Evolutionary conservation across 495 filamentous ascomycete species (phyloP).

Genomic region (Penicillium chermesinum): DNA sequence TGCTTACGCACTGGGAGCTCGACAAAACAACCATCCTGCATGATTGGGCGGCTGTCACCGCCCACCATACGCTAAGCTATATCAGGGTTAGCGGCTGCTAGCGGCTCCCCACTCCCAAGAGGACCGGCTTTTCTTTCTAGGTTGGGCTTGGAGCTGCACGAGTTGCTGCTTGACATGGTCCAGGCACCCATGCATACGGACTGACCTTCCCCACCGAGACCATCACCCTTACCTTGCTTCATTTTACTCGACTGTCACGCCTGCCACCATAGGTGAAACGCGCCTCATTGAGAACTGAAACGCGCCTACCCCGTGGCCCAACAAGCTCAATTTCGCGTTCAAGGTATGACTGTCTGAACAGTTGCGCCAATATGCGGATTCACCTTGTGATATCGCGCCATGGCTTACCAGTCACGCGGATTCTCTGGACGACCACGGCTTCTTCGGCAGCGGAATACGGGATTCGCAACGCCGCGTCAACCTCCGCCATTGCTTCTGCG

Average conservation of each 20-base stretch:
- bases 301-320: background rate
- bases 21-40: no score
- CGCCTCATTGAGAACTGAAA: slow-evolving; percentile 1
- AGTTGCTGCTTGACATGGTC: background rate
- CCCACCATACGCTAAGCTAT: no score
- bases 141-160: slow-evolving; percentile 17
- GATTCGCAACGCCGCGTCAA: slow-evolving; percentile 17
- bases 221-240: background rate
- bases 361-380: slow-evolving; percentile 60
- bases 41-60: no score
- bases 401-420: slow-evolving; percentile 64
- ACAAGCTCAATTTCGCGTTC: no score
- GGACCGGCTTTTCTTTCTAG: no score
- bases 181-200: background rate
- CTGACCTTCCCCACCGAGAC: background rate
- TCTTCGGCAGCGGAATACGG: slow-evolving; percentile 27
- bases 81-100: no score
- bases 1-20: no score
- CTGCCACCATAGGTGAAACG: no score
- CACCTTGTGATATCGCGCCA: slow-evolving; percentile 78
- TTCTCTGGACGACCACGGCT: slow-evolving; percentile 63
- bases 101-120: no score
- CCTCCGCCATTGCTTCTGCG: slow-evolving; percentile 34
- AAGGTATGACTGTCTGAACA: slow-evolving; percentile 15
- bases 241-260: no score